phyloP scores from a whole-genome alignment of 83 land plant genomes.

The Larix sibirica region DNA sequence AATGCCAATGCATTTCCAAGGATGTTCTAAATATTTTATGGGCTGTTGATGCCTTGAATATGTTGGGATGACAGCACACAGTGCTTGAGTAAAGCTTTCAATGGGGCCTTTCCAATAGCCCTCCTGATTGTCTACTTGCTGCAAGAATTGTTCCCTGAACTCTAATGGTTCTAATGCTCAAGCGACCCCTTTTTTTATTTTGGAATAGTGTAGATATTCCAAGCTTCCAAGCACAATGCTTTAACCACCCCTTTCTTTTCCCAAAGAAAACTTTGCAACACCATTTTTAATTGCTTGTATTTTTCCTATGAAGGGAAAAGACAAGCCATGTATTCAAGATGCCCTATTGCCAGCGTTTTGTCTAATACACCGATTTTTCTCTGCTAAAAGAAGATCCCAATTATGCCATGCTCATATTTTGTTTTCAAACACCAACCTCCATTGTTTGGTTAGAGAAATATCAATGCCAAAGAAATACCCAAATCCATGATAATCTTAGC shows the following conservation, averaged over 20 bases:
- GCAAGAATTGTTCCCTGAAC: too few species aligned
- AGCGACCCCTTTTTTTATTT: not conserved
- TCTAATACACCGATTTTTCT: not conserved
- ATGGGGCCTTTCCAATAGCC: too few species aligned
- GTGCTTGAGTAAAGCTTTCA: too few species aligned
- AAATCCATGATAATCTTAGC: not conserved
- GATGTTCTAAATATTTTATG: too few species aligned
- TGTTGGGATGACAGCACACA: too few species aligned
- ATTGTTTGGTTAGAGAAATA: not conserved
- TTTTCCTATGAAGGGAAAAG: not conserved
- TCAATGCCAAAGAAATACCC: not conserved
- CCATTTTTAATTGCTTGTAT: not conserved
- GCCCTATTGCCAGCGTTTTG: not conserved
- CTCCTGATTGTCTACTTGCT: too few species aligned
- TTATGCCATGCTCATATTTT: not conserved
- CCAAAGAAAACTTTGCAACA: not conserved
- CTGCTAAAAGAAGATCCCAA: not conserved
- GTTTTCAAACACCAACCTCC: not conserved
- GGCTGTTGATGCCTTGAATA: too few species aligned
- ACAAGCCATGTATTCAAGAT: not conserved
- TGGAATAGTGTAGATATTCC: not conserved
- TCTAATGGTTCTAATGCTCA: too few species aligned
- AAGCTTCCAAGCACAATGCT: not conserved
- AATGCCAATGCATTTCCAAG: too few species aligned
- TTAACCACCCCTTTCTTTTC: not conserved